Conservation (phyloP, 2,329 filamentous ascomycete genomes). For the Monosporascus sp. region DNA sequence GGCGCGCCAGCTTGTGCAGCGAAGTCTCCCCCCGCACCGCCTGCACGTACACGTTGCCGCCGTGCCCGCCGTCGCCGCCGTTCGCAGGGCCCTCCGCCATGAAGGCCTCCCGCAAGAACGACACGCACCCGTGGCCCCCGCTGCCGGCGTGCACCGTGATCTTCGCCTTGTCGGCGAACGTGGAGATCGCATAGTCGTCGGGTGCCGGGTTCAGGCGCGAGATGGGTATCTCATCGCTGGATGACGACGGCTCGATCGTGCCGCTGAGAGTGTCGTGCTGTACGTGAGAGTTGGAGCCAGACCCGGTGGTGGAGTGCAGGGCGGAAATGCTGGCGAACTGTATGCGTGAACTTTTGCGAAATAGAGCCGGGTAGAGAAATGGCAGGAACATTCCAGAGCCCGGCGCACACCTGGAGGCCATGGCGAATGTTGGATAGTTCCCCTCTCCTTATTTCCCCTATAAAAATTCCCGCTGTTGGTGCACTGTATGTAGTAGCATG, state of each 20-base stretch:
- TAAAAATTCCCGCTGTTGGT: too few species aligned
- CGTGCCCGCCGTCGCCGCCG: slow-evolving; percentile 87
- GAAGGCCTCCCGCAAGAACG: slow-evolving; percentile 88
- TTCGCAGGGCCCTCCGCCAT: slow-evolving; percentile 86
- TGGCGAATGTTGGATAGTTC: slow-evolving; percentile 11
- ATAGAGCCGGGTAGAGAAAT: slow-evolving; percentile 48
- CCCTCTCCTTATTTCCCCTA: too few species aligned
- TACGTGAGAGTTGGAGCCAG: slow-evolving; percentile 11
- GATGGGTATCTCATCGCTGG: slow-evolving; percentile 33
- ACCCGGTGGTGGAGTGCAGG: slow-evolving; percentile 9
- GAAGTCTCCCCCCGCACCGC: slow-evolving; percentile 87
- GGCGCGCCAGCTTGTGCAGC: slow-evolving; percentile 80
- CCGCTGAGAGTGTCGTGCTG: slow-evolving; percentile 10
- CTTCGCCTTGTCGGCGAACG: slow-evolving; percentile 82
- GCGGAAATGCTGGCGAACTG: slow-evolving; percentile 20
- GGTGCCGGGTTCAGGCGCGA: slow-evolving; percentile 74
- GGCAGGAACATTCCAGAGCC: slow-evolving; percentile 34
- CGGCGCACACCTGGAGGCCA: slow-evolving; percentile 37
- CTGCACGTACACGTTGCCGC: slow-evolving; percentile 91
- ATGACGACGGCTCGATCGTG: slow-evolving; percentile 21
- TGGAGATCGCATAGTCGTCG: slow-evolving; percentile 75
- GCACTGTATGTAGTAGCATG: too few species aligned
- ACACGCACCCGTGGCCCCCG: slow-evolving; percentile 89
- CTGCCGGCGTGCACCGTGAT: slow-evolving; percentile 72
- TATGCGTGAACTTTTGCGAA: slow-evolving; percentile 23